Evolutionary conservation across 2,329 filamentous ascomycete genomes (phyloP), one percentile per base, ranked within the genome.

Genomic region (Stemphylium lycopersici): DNA sequence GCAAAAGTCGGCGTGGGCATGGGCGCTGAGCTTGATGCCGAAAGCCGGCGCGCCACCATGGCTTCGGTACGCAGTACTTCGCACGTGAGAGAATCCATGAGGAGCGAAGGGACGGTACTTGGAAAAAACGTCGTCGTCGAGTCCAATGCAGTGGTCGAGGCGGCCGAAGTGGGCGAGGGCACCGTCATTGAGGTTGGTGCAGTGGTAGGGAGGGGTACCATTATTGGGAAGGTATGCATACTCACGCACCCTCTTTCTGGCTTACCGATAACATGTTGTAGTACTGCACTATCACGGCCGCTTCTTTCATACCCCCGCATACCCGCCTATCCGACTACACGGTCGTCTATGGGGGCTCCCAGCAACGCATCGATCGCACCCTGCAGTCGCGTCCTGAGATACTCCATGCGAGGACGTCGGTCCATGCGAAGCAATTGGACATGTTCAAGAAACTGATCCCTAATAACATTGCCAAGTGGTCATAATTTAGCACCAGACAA

Each of bases 81-180:
- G 16, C 34, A 46, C 38, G 20, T 48, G 6, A 45, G 61, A 3
- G 59, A 63, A 8, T 61, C 60, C 3, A 48, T 60, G 39, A 53
- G 69, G 45, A 60, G 63, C 50, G 62, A 70, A 3, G 74, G 72
- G 10, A 73, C 76, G 2, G 62, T 74, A 10, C 55, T 81, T 34
- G 78, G 76, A 4, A 66, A 67, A n/a, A 72, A 75, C 53, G 78
- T 80, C 3, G 74, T 71, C 2, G 72, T 81, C 22, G 79, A 81
- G 62, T 71, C 70, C 13, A 75, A 73, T n/a, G 77, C 76, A 3
- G 58, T 76, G n/a, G 69, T 77, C 3, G 73, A 76, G 56, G 75
- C 70, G 1, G 63, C 62, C 1, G 71, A 74, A 55, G 62, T 76
- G 22, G 74, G 73, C 2, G 74, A 77, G 56, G 72, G 72, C 1